phyloP scores from a whole-genome alignment of 345 rosid genomes.

The Clausena lansium region DNA sequence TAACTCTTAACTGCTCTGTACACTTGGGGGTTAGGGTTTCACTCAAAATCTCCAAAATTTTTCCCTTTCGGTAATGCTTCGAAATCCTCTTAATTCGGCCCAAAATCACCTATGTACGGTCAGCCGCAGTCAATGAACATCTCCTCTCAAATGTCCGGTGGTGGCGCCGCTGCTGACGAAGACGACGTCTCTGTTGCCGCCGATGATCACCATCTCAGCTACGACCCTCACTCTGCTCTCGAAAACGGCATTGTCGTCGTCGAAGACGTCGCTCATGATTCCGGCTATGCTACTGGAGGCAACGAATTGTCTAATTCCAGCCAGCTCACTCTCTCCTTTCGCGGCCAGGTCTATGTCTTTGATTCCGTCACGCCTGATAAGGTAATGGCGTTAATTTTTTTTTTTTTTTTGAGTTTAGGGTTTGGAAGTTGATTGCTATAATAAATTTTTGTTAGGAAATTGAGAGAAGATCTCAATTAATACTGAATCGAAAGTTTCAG shows the following conservation, averaged over 20 bases:
- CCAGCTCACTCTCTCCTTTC: slow-evolving; percentile 82
- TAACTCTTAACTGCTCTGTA: background rate
- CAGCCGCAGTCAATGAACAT: slow-evolving; percentile 55
- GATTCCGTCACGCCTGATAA: slow-evolving; percentile 79
- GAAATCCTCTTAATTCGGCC: background rate
- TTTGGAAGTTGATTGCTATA: background rate
- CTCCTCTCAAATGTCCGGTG: slow-evolving; percentile 40
- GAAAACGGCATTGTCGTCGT: slow-evolving; percentile 39
- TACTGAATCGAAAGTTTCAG: background rate
- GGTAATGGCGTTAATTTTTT: slow-evolving; percentile 30
- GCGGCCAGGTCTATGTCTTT: slow-evolving; percentile 87
- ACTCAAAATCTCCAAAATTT: background rate
- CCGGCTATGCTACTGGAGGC: slow-evolving; percentile 42
- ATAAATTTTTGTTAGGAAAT: background rate
- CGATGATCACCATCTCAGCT: slow-evolving; percentile 32
- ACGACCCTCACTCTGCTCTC: slow-evolving; percentile 42
- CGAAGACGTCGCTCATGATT: slow-evolving; percentile 55
- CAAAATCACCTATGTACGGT: slow-evolving; percentile 49
- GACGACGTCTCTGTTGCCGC: slow-evolving; percentile 44
- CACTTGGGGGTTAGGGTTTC: slow-evolving; percentile 32
- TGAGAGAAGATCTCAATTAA: background rate
- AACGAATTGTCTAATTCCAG: slow-evolving; percentile 37
- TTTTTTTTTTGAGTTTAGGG: background rate
- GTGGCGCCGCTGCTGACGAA: slow-evolving; percentile 16
- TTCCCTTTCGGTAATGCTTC: slow-evolving; percentile 34